Percentiles rank a stretch among this genome's conserved stretches.
Conservation (phyloP, 768 basidiomycete genomes). For the Gloeopeniophorella convolvens region DNA sequence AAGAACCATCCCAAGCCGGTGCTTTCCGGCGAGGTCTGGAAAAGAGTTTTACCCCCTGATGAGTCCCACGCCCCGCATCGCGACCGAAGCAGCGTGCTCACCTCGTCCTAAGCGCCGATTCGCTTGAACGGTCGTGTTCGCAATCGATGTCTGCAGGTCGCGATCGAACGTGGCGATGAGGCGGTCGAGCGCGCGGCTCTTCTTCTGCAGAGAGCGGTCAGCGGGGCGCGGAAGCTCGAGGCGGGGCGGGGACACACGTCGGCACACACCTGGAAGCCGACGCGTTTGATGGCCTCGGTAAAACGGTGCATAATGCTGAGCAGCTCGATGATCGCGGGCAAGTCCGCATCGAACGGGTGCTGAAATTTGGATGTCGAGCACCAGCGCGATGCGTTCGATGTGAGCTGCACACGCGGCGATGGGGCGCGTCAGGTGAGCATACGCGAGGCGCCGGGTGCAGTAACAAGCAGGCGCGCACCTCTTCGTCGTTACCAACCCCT, state of each 20-base stretch:
- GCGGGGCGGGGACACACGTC: background rate
- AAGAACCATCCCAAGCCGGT: conserved; percentile 15
- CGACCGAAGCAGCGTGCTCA: too few relatives aligned
- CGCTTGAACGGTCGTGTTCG: conserved; percentile 9
- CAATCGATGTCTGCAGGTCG: conserved; percentile 9
- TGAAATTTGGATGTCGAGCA: conserved; percentile 25
- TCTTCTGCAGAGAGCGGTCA: too few relatives aligned
- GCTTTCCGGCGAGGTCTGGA: conserved; percentile 10
- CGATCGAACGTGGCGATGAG: conserved; percentile 3
- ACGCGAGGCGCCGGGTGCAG: too few relatives aligned
- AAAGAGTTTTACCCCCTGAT: too few relatives aligned
- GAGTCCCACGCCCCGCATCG: too few relatives aligned
- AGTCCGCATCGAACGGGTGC: conserved; percentile 25
- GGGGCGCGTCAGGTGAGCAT: too few relatives aligned
- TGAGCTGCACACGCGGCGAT: conserved; percentile 37
- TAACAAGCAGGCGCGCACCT: conserved; percentile 35
- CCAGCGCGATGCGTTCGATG: conserved; percentile 23
- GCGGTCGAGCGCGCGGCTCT: conserved; percentile 11
- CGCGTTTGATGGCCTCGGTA: conserved; percentile 12
- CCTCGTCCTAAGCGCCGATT: conserved; percentile 8
- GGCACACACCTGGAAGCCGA: background rate
- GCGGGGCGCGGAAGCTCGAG: too few relatives aligned
- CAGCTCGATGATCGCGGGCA: conserved; percentile 28
- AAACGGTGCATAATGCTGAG: conserved; percentile 29
- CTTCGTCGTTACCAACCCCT: conserved; percentile 61